Base-by-base conservation (phyloP, 306 rosid species). In the Sicyos baderoa region DNA sequence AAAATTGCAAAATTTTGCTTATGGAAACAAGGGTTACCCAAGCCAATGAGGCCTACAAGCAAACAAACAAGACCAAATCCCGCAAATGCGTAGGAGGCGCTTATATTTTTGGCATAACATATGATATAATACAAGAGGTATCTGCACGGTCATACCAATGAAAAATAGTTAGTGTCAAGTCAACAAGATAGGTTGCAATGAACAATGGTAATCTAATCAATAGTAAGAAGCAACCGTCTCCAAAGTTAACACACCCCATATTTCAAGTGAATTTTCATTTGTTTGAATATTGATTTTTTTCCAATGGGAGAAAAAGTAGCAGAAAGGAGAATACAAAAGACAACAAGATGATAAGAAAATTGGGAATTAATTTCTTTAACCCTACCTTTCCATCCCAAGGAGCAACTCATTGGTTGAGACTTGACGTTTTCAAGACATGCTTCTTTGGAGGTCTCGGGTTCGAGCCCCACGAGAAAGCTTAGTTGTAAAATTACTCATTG, bases 91-190 rank as follows among this genome's bases (percentile, higher is more conserved):
- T 82, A 61, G 78, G 71, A 52, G 78, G 75, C 72, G 72, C 82
- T 91, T 77, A 86, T 86, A 75, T 74, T 77, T 76, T 85, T 87
- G 78, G 82, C 18, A 71, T 86, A 84, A 56, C 79, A 80, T 71
- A 88, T 81, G 67, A 84, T 78, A 74, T 94, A 90, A 78, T 85
- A 85, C 89, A 89, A 74, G 72, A 89, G 95, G 82, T 81, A 90
- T 77, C 99, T 93, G 93, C 72, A 69, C 77, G 68, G 69, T 23
- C 75, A 77, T 40, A 77, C 68, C 68, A 75, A 77, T 56, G 71
- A 67, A 45, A 59, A 45, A 45, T 65, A 35, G 79, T 83, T 69
- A 83, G 72, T 68, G 18, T 45, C 45, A 25, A 68, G 12, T 54
- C 29, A 72, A 75, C 57, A 67, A 52, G 44, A 68, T 70, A 54